These are phyloP conservation scores for Aspergillus vadensis DNA, from an alignment of 2,329 filamentous ascomycete genomes.

Conservation along the genomic window DNA sequence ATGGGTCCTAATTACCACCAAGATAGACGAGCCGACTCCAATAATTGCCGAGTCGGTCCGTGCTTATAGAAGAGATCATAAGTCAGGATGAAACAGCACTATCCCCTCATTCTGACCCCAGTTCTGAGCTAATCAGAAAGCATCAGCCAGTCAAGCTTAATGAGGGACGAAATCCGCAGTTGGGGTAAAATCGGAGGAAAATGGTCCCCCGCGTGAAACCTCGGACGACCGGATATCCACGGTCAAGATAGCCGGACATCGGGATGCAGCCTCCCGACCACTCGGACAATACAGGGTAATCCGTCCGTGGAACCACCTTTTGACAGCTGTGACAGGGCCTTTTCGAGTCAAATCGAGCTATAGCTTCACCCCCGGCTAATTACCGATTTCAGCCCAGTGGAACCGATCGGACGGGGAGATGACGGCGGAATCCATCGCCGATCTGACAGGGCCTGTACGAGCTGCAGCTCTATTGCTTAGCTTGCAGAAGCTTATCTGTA, in stretches of 20 bases:
- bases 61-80: too few species aligned
- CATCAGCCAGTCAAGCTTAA: not conserved
- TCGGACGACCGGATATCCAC: not conserved
- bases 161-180: too few species aligned
- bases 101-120: too few species aligned
- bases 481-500: slow-evolving; percentile 6
- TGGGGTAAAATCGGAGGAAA: not conserved
- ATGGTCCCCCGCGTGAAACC: not conserved
- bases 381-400: not conserved
- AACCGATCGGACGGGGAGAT: not conserved
- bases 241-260: slow-evolving; percentile 4
- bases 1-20: too few species aligned
- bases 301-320: not conserved
- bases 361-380: not conserved
- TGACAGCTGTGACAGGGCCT: not conserved
- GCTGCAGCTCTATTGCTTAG: not conserved
- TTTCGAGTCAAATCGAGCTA: not conserved
- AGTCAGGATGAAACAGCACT: too few species aligned
- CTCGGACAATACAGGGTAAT: not conserved
- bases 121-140: not conserved
- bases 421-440: not conserved
- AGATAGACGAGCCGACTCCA: too few species aligned
- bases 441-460: not conserved
- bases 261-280: slow-evolving; percentile 2
- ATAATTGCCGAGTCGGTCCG: too few species aligned